Conservation (phyloP, 148 eudicot species). For the Arctostaphylos glauca region DNA sequence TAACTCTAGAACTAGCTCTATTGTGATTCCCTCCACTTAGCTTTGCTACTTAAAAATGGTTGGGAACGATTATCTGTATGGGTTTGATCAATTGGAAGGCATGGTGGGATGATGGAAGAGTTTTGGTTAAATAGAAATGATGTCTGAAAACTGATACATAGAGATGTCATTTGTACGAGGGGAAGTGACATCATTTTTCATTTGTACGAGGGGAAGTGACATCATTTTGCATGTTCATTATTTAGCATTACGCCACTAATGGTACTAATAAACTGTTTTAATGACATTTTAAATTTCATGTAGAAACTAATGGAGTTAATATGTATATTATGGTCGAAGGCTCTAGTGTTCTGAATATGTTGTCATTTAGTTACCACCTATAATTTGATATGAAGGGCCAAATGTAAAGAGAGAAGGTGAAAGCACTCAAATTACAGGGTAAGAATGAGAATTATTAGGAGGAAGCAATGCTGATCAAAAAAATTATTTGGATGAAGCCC, state of each 20-base stretch:
- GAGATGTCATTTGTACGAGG: not conserved
- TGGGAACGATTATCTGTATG: not conserved
- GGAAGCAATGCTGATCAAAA: constrained; percentile 7
- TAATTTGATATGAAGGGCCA: not conserved
- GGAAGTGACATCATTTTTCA: not conserved
- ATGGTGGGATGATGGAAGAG: not conserved
- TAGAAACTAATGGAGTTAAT: not conserved
- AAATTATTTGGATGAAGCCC: not conserved
- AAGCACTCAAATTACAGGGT: not conserved
- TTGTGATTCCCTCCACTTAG: not conserved
- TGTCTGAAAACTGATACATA: not conserved
- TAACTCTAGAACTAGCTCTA: not conserved
- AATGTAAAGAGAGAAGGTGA: not conserved
- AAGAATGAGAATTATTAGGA: not conserved
- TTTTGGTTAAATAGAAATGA: not conserved
- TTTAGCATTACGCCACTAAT: not conserved
- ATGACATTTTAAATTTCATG: not conserved
- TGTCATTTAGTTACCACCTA: not conserved
- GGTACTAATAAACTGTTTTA: not conserved
- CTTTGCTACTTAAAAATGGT: constrained; percentile 5
- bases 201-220: not conserved
- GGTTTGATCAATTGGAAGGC: constrained; percentile 5
- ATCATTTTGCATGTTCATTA: not conserved
- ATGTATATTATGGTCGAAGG: not conserved
- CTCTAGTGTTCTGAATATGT: not conserved